Evolutionary conservation across 2,329 filamentous ascomycete species (phyloP), one percentile per base, ranked within the genome.

Genomic region (Nemania sp.): DNA sequence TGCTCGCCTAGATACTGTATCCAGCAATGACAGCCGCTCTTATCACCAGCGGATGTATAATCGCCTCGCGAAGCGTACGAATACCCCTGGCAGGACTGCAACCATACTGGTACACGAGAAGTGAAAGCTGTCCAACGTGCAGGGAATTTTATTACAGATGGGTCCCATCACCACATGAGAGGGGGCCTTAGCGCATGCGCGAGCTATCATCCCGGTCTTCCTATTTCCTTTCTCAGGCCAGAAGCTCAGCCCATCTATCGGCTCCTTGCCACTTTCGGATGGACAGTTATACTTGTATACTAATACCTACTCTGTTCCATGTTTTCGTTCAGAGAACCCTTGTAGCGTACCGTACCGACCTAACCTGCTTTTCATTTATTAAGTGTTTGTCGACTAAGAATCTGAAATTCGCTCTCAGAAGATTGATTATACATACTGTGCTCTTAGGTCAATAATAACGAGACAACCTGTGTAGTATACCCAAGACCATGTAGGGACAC

Each of bases 201-300:
- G 25, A 29, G 25, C 25, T 29, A 34, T 45, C 32, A 53, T 53
- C 37, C 48, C 32, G 35, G 40, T 15, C 32, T 51, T n/a, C 47
- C 9, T 18, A 11, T 46, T 46, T 25, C 43, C 43, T 3, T 46
- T 46, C 43, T 46, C 29, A 46, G 46, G n/a, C n/a, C 45, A 34
- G 13, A 46, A 29, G 13, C 42, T 46, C 21, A 50, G 46, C 37
- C 47, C 47, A 37, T 29, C 18, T 46, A 18, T 42, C 45, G 37
- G 49, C 35, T 53, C 49, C 39, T 57, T 58, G 54, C 59, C 54
- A 39, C 50, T 58, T 58, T 58, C 49, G 49, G 59, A 62, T 29
- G 34, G 58, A 29, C 25, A 29, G 25, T 29, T n/a, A n/a, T n/a
- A n/a, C n/a, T n/a, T n/a, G n/a, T n/a, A n/a, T n/a, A n/a, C n/a